Conservation (phyloP, 495 filamentous ascomycete genomes). For the Lasiosphaeria ovina region DNA sequence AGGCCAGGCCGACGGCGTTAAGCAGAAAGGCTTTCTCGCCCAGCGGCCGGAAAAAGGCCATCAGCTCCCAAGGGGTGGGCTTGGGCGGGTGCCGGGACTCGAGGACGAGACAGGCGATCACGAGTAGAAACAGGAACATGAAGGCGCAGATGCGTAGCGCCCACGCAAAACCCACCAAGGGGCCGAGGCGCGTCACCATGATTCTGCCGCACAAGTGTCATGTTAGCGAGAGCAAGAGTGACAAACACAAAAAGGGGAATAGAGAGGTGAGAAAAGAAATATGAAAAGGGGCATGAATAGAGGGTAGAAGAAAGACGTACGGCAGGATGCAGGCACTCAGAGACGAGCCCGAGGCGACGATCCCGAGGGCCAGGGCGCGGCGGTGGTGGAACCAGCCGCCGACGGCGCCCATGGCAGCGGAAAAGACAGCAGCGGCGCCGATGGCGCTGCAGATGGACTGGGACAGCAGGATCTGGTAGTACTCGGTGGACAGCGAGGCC, state of each 20-base stretch:
- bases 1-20: constrained; percentile 42
- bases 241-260: constrained; percentile 30
- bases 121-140: constrained; percentile 62
- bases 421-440: constrained; percentile 63
- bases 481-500: constrained; percentile 59
- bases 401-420: constrained; percentile 57
- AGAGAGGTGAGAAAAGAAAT: too few species aligned
- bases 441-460: constrained; percentile 56
- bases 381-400: constrained; percentile 67
- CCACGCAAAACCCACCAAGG: constrained; percentile 67
- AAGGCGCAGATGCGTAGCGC: constrained; percentile 69
- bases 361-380: constrained; percentile 65
- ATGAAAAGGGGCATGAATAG: too few species aligned
- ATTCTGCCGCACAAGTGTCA: constrained; percentile 36
- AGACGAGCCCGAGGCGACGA: constrained; percentile 65
- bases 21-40: constrained; percentile 45
- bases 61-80: constrained; percentile 59
- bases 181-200: constrained; percentile 65
- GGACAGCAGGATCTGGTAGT: constrained; percentile 63
- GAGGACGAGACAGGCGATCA: constrained; percentile 62
- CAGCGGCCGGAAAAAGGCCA: not conserved
- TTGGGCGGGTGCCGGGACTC: constrained; percentile 59
- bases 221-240: too few species aligned
- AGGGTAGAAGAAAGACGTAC: too few species aligned
- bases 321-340: constrained; percentile 67